phyloP scores from a whole-genome alignment of 1,139 yeast genomes.

The Sugiyamaella neomexicana region DNA sequence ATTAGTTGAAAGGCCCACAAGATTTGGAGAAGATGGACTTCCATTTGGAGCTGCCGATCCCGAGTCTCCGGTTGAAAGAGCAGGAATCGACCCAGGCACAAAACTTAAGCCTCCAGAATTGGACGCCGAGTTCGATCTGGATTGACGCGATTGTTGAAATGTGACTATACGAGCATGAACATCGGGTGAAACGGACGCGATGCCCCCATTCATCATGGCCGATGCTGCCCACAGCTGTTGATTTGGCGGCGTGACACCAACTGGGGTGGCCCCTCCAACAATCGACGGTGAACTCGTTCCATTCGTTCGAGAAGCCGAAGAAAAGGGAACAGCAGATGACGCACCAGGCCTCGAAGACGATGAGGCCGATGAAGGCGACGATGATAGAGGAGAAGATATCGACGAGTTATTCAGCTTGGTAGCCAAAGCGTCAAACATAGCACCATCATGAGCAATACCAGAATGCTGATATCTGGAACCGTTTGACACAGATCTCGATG shows the following conservation, averaged over 20 bases:
- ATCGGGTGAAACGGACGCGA: slow-evolving; percentile 18
- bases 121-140: slow-evolving; percentile 32
- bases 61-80: not conserved
- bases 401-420: slow-evolving; percentile 3
- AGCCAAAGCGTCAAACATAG: slow-evolving; percentile 5
- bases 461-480: slow-evolving; percentile 10
- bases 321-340: not conserved
- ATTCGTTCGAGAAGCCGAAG: slow-evolving; percentile 1
- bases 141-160: slow-evolving; percentile 34
- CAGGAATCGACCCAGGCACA: slow-evolving; percentile 15
- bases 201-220: slow-evolving; percentile 18
- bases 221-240: slow-evolving; percentile 18
- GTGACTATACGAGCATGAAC: slow-evolving; percentile 31
- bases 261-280: slow-evolving; percentile 5
- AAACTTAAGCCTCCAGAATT: slow-evolving; percentile 20
- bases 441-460: not conserved
- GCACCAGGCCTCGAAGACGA: slow-evolving; percentile 6
- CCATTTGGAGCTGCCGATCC: not conserved
- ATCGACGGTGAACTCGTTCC: slow-evolving; percentile 13
- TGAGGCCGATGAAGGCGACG: not conserved
- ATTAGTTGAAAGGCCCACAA: not conserved
- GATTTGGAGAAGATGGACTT: slow-evolving; percentile 12
- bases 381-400: not conserved
- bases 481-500: slow-evolving; percentile 2
- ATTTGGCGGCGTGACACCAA: slow-evolving; percentile 7